Evolutionary conservation across 2,329 filamentous ascomycete species (phyloP).

Genomic region (Alternaria incomplexa): DNA sequence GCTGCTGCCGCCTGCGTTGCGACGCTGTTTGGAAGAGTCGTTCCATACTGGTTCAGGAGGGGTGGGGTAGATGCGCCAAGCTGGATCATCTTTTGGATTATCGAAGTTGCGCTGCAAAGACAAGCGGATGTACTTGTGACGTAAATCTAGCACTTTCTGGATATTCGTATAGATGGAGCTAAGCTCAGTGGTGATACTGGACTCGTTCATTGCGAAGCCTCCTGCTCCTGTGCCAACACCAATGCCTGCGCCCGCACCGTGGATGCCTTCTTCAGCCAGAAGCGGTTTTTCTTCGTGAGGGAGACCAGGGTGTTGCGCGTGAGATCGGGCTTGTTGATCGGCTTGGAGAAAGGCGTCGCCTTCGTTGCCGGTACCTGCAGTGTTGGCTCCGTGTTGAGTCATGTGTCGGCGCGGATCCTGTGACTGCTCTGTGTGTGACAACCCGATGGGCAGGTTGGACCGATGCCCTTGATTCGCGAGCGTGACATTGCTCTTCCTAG

Average conservation of each 20-base stretch:
- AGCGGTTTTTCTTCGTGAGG: slow-evolving; percentile 64
- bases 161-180: slow-evolving; percentile 88
- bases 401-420: slow-evolving; percentile 30
- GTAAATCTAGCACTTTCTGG: slow-evolving; percentile 83
- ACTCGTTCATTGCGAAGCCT: slow-evolving; percentile 74
- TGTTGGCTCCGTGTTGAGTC: slow-evolving; percentile 18
- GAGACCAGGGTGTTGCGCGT: slow-evolving; percentile 58
- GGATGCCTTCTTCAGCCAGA: slow-evolving; percentile 60
- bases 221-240: slow-evolving; percentile 66
- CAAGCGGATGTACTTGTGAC: slow-evolving; percentile 85
- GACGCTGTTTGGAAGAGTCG: slow-evolving; percentile 58
- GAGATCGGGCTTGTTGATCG: slow-evolving; percentile 56
- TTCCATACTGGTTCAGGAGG: slow-evolving; percentile 92
- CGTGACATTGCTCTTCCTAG: slow-evolving; percentile 47
- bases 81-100: slow-evolving; percentile 84
- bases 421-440: slow-evolving; percentile 41
- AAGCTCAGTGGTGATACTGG: slow-evolving; percentile 82
- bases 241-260: slow-evolving; percentile 64
- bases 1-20: slow-evolving; percentile 46
- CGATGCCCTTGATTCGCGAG: slow-evolving; percentile 36
- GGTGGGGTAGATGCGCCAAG: slow-evolving; percentile 88
- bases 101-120: slow-evolving; percentile 82
- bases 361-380: slow-evolving; percentile 16
- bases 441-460: slow-evolving; percentile 30
- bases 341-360: slow-evolving; percentile 51